A percentile compares a stretch with the other conserved stretches of the same genome.
Conservation (phyloP, 805 yeast species). For the Candida stauntonica region DNA sequence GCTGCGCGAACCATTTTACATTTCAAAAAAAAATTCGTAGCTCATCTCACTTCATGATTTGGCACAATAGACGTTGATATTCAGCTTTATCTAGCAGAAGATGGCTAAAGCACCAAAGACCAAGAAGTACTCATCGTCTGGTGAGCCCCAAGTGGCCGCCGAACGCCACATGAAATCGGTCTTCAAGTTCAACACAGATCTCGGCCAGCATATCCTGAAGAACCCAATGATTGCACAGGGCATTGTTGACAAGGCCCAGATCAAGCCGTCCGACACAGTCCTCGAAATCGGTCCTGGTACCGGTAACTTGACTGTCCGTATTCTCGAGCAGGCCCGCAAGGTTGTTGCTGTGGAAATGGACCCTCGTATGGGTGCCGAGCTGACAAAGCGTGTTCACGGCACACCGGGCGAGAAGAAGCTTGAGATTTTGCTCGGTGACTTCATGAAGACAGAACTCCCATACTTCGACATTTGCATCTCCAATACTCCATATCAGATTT, state of each 20-base stretch:
- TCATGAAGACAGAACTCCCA: conserved; percentile 92
- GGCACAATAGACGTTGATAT: too few species aligned
- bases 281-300: conserved; percentile 99
- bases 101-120: conserved; percentile 45
- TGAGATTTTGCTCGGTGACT: conserved; percentile 91
- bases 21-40: too few species aligned
- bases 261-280: conserved; percentile 88
- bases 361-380: conserved; percentile 99
- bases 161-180: conserved; percentile 74
- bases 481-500: conserved; percentile 96
- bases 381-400: conserved; percentile 95
- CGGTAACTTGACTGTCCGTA: conserved; percentile 92
- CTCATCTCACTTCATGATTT: too few species aligned
- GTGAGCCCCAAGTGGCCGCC: conserved; percentile 59
- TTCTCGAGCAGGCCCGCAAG: conserved; percentile 85
- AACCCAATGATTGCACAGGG: conserved; percentile 98
- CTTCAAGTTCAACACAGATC: conserved; percentile 93
- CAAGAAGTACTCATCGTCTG: conserved; percentile 47
- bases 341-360: conserved; percentile 98
- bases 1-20: too few species aligned
- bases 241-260: conserved; percentile 92
- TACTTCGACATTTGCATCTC: conserved; percentile 94
- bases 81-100: too few species aligned
- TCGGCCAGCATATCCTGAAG: conserved; percentile 95
- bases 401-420: conserved; percentile 90